These are phyloP conservation scores for Coemansia sp. DNA, from an alignment of 192 early-diverging fungal species.

Conservation along the genomic window DNA sequence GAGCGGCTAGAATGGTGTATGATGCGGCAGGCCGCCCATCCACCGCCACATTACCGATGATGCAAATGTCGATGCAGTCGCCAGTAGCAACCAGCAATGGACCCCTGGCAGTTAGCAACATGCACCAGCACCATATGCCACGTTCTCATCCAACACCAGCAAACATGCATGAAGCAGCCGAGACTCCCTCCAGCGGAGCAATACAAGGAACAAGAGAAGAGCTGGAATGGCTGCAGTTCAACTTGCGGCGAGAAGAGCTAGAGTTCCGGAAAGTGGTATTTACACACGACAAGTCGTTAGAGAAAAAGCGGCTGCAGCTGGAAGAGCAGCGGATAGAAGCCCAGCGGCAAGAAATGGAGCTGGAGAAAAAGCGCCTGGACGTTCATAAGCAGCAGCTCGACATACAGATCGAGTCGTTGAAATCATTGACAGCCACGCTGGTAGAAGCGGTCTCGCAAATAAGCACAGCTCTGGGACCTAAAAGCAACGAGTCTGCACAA, in stretches of 20 bases:
- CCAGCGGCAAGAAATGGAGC: conserved; percentile 33
- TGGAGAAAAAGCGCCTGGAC: conserved; percentile 33
- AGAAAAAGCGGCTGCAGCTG: conserved; percentile 28
- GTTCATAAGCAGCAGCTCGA: conserved; percentile 31
- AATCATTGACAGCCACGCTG: conserved; percentile 24
- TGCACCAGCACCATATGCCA: background rate
- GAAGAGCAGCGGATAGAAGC: conserved; percentile 39
- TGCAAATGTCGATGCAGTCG: conserved; percentile 19
- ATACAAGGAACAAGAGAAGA: conserved; percentile 37
- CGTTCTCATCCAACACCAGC: conserved; percentile 1
- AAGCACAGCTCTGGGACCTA: background rate
- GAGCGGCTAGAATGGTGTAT: conserved; percentile 3
- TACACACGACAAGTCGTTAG: conserved; percentile 42
- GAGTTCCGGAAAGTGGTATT: conserved; percentile 46
- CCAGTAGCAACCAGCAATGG: conserved; percentile 5
- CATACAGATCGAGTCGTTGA: conserved; percentile 34
- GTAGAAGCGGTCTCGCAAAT: conserved; percentile 19
- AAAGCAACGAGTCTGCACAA: too few species aligned
- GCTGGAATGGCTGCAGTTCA: conserved; percentile 52
- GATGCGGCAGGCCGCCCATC: conserved; percentile 20
- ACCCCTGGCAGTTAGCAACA: too few species aligned
- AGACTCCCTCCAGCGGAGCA: too few species aligned
- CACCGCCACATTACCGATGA: conserved; percentile 18
- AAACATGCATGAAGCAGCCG: too few species aligned
- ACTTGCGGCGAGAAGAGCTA: conserved; percentile 48